Base-by-base conservation (phyloP, 1,284 basidiomycete species). In the Pholiota adiposa region DNA sequence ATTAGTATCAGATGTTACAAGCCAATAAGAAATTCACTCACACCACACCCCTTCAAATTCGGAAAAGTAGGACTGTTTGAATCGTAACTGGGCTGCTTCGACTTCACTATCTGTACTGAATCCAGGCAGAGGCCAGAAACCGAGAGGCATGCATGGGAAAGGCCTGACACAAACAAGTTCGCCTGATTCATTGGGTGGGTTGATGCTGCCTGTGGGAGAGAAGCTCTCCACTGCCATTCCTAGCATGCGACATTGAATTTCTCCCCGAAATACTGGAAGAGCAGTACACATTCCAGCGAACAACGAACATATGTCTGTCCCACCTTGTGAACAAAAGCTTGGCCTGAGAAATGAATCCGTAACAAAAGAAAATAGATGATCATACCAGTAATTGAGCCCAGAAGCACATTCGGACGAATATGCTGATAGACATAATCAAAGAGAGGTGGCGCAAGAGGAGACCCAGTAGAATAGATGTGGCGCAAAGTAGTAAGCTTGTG, bases 221-320 rank as follows among this genome's bases (percentile, higher is more conserved):
- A 77, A 88, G 50, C 82, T 82, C 67, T 85, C 82, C 38, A 87
- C 74, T 25, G 86, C 89, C 89, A 94, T 94, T 36, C 93, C 93
- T 25, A 95, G 80, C 82, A 93, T 89, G 23, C 92, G 83, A 63
- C 89, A 89, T 74, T 95, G 94, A 48, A 96, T 88, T 75, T 96
- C 93, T 34, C 93, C 93, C 48, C 89, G 84, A 75, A 87, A 90
- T 1, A 96, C 93, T 4, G 93, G 92, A 38, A 95, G 78, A 14
- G 85, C 83, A 41, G 87, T 85, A 70, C 86, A 90, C 81, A 94
- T 88, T 5, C 92, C 92, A 21, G 90, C 92, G 75, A 96, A 95
- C 25, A 95, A 81, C 33, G 91, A 93, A 74, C 93, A 94, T 36
- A 95, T 93, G 70, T 95, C 93, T 16, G 93, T 94, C 12, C 91